phyloP scores from a whole-genome alignment of 2,329 filamentous ascomycete species.

The Magnaporthales sp. region DNA sequence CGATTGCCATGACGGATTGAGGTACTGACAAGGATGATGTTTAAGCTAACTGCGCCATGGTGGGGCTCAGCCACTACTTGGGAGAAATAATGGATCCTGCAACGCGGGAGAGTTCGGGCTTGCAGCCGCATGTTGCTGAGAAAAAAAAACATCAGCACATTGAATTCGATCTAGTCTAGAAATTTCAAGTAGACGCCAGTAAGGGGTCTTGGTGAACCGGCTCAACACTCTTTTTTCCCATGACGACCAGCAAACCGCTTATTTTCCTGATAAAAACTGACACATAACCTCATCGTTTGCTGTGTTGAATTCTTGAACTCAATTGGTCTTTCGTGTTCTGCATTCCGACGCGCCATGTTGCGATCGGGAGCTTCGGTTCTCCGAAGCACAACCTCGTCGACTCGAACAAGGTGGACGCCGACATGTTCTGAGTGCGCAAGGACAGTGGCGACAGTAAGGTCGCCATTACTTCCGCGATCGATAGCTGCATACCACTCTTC shows the following conservation, averaged over 20 bases:
- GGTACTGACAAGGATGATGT: background rate
- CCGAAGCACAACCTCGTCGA: constrained; percentile 27
- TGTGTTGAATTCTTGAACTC: constrained; percentile 6
- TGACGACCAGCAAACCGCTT: background rate
- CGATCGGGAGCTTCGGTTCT: constrained; percentile 43
- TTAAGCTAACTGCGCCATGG: background rate
- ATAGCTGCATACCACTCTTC: constrained; percentile 34
- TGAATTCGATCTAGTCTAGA: background rate
- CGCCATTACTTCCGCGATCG: constrained; percentile 21
- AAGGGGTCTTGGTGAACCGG: background rate
- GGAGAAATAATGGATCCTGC: background rate
- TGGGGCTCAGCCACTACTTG: background rate
- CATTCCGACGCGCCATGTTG: constrained; percentile 35
- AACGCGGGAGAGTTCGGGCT: constrained; percentile 1
- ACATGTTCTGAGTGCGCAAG: constrained; percentile 29
- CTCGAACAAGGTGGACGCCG: constrained; percentile 14
- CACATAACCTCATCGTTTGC: background rate
- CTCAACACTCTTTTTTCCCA: background rate
- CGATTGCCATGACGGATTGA: background rate
- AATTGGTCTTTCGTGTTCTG: constrained; percentile 20
- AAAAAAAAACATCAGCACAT: constrained; percentile 2
- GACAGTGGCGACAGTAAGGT: constrained; percentile 17
- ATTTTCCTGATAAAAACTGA: background rate
- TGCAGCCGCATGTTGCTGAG: constrained; percentile 1
- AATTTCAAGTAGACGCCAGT: constrained; percentile 1